phyloP scores from a whole-genome alignment of 306 rosid genomes.

The barrel medic (Medicago truncatula) region DNA sequence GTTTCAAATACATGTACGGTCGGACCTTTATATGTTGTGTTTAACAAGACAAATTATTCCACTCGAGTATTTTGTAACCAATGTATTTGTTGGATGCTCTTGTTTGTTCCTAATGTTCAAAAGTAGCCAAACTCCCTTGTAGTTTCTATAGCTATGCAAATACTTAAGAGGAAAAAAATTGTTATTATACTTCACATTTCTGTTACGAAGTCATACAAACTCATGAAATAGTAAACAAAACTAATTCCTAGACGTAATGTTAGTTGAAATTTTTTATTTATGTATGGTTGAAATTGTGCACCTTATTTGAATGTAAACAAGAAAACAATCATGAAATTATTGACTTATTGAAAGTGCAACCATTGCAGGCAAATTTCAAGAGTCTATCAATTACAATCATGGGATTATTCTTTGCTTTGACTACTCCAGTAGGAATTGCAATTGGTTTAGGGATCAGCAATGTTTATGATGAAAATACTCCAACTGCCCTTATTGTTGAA shows the following conservation, averaged over 20 bases:
- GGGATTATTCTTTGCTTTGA: constrained; percentile 61
- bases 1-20: neutral
- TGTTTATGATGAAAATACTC: constrained; percentile 51
- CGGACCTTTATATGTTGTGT: neutral
- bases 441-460: constrained; percentile 57
- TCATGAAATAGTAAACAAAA: too few species aligned
- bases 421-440: constrained; percentile 65
- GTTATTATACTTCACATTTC: too few species aligned
- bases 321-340: neutral
- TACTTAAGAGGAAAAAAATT: too few species aligned
- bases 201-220: too few species aligned
- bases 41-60: too few species aligned
- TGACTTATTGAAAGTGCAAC: neutral
- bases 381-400: constrained; percentile 31
- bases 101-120: too few species aligned
- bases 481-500: constrained; percentile 57
- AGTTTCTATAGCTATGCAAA: too few species aligned
- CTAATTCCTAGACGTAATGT: too few species aligned
- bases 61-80: too few species aligned
- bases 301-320: neutral
- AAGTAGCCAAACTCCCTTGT: too few species aligned
- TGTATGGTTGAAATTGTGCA: neutral
- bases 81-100: too few species aligned
- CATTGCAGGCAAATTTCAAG: constrained; percentile 57
- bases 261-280: too few species aligned